A percentile compares a stretch with the other conserved stretches of the same genome.
Conservation (phyloP, 202 grass and related monocot genomes). For the Saccharum hybrid region DNA sequence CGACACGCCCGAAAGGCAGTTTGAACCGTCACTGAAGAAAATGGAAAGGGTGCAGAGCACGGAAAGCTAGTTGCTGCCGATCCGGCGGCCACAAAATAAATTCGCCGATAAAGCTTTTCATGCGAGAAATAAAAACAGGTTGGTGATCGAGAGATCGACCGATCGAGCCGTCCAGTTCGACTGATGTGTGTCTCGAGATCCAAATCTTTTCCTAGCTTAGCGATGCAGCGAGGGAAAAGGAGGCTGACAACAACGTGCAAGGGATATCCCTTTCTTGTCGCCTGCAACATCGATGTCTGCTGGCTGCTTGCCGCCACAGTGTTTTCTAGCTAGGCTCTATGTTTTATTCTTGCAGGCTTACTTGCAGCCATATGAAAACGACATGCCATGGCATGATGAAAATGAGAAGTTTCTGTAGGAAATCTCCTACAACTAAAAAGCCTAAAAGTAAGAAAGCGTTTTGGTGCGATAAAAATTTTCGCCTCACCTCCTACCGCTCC, state of each 20-base stretch:
- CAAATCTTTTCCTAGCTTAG: constrained; percentile 35
- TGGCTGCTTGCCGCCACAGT: constrained; percentile 1
- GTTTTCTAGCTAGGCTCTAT: background rate
- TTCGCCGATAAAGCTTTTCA: constrained; percentile 28
- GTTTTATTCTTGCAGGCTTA: background rate
- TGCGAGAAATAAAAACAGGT: constrained; percentile 21
- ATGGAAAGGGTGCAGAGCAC: constrained; percentile 39
- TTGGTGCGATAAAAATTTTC: too few species aligned
- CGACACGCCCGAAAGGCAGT: constrained; percentile 41
- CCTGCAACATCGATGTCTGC: background rate
- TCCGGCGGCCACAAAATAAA: background rate
- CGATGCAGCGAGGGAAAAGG: constrained; percentile 43
- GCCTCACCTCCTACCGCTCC: too few species aligned
- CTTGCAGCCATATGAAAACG: background rate
- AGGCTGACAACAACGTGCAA: constrained; percentile 16
- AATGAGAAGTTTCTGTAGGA: background rate
- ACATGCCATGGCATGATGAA: background rate
- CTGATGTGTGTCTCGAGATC: constrained; percentile 27
- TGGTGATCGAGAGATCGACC: constrained; percentile 7
- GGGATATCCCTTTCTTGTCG: constrained; percentile 57
- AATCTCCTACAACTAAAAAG: background rate
- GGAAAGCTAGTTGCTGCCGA: constrained; percentile 35
- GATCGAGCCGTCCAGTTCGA: constrained; percentile 10
- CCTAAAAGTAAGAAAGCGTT: too few species aligned
- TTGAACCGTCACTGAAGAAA: constrained; percentile 23